A percentile compares a stretch with the other conserved stretches of the same genome.
phyloP scores from a whole-genome alignment of 768 basidiomycete species.

The Suillus sp. region DNA sequence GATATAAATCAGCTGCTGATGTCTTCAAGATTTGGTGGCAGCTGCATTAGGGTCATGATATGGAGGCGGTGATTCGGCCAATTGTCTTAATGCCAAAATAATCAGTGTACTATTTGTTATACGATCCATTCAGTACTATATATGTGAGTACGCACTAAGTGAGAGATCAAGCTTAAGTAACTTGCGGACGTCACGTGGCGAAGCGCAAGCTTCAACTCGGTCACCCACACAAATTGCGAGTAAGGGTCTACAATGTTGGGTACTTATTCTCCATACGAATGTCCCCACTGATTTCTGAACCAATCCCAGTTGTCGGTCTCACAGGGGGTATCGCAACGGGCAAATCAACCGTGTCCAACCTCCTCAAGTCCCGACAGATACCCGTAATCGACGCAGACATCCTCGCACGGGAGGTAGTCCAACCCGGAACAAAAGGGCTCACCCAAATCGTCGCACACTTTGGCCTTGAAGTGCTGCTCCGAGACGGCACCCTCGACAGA shows the following conservation, averaged over 20 bases:
- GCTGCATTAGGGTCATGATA: no score
- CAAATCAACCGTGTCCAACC: slow-evolving; percentile 87
- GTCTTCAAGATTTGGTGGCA: background rate
- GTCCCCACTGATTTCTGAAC: background rate
- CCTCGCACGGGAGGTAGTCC: slow-evolving; percentile 82
- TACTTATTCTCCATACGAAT: background rate
- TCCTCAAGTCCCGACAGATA: slow-evolving; percentile 65
- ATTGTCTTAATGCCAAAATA: background rate
- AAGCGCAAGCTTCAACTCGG: background rate
- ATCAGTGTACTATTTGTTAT: background rate
- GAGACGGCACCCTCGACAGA: slow-evolving; percentile 78
- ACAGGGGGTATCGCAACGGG: slow-evolving; percentile 97
- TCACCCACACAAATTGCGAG: background rate
- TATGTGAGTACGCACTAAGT: no score
- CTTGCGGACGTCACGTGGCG: background rate
- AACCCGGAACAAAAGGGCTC: slow-evolving; percentile 79
- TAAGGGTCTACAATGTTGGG: slow-evolving; percentile 1
- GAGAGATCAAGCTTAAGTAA: no score
- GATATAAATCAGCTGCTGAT: background rate
- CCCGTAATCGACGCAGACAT: slow-evolving; percentile 95
- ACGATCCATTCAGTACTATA: background rate
- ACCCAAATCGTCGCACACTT: slow-evolving; percentile 67
- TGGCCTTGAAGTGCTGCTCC: slow-evolving; percentile 64
- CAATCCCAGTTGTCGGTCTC: slow-evolving; percentile 77
- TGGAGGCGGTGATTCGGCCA: background rate